These are phyloP conservation scores for Chloropicon primus DNA, from an alignment of 139 green algal genomes.

Conservation along the genomic window DNA sequence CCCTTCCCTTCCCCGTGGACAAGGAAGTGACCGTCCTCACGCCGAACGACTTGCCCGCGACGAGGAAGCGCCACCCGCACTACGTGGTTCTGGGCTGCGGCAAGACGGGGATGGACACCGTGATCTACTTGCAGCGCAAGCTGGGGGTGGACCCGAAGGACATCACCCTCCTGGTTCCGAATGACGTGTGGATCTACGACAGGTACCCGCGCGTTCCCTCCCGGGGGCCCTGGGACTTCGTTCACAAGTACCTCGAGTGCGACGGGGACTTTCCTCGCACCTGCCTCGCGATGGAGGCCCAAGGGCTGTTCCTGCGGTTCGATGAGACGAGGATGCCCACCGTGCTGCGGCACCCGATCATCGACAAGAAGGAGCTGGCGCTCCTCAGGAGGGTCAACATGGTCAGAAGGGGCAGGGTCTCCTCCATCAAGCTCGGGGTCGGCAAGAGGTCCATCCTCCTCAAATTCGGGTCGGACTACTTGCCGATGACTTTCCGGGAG, in stretches of 20 bases:
- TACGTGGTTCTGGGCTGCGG: neutral
- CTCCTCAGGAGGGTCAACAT: neutral
- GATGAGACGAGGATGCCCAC: neutral
- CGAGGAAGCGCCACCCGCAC: neutral
- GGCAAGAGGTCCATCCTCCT: neutral
- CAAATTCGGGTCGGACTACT: neutral
- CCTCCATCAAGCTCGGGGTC: neutral
- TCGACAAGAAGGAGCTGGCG: neutral
- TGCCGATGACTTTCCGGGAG: neutral
- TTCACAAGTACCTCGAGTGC: neutral
- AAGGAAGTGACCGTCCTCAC: neutral
- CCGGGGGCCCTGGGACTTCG: neutral
- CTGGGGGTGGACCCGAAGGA: neutral
- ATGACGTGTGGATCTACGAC: neutral
- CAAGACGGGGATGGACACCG: neutral
- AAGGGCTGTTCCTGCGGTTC: neutral
- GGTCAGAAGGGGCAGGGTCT: neutral
- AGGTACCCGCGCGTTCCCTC: neutral
- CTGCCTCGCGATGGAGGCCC: neutral
- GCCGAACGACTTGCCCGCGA: neutral
- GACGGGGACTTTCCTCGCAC: neutral
- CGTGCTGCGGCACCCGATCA: neutral
- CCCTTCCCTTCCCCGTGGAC: neutral
- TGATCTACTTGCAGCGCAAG: neutral
- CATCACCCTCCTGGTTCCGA: neutral